phyloP scores from a whole-genome alignment of 768 basidiomycete genomes.

The Collybiopsis luxurians region DNA sequence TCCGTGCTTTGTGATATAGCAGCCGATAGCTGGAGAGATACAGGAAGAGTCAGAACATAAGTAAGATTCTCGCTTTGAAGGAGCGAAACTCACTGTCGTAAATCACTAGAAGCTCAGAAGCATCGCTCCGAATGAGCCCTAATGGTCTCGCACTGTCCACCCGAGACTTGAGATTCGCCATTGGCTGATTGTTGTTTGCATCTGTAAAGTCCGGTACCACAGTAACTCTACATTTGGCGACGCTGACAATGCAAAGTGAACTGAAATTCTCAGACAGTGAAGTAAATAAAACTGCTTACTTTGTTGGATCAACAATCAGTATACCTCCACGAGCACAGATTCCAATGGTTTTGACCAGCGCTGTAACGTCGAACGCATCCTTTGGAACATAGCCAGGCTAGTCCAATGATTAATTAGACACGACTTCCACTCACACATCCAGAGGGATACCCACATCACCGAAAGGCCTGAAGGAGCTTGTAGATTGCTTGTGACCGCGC shows the following conservation, averaged over 20 bases:
- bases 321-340: constrained; percentile 66
- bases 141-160: constrained; percentile 60
- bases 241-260: constrained; percentile 22
- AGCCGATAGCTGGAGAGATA: constrained; percentile 59
- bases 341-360: constrained; percentile 60
- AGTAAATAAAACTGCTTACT: constrained; percentile 40
- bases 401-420: not conserved
- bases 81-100: constrained; percentile 61
- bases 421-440: not conserved
- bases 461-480: constrained; percentile 54
- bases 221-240: constrained; percentile 37
- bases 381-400: constrained; percentile 71
- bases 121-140: constrained; percentile 57
- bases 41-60: constrained; percentile 4
- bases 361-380: constrained; percentile 60
- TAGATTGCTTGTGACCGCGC: not conserved
- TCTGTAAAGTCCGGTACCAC: constrained; percentile 60
- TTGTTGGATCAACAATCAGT: constrained; percentile 62
- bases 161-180: constrained; percentile 54
- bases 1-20: constrained; percentile 72
- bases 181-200: constrained; percentile 33
- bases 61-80: not conserved
- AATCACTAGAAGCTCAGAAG: constrained; percentile 62
- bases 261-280: not conserved
- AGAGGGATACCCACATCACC: constrained; percentile 52